Evolutionary conservation across 2,329 filamentous ascomycete genomes (phyloP), one percentile per base, ranked within the genome.

Genomic region (Pseudogymnoascus sp.): DNA sequence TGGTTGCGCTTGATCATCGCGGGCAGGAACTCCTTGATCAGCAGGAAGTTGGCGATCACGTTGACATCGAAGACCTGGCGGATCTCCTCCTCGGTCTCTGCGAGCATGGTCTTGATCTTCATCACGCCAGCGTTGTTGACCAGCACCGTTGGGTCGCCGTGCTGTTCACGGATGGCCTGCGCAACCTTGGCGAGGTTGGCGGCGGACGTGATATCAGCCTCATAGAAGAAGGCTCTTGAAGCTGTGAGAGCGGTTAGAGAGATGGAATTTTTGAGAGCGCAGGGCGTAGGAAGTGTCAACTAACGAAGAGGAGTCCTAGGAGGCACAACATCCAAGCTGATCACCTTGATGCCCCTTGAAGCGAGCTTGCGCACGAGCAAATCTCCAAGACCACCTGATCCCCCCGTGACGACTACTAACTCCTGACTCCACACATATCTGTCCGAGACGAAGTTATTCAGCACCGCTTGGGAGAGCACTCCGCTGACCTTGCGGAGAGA

Each of bases 351-450:
- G 1, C 83, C 84, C 61, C 76, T 76, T 68, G 84, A 81, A 1
- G 84, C 85, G 22, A 93, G 78, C 57, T 86, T 72, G 64, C 79
- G 77, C 11, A 87, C 87, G 14, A 90, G 80, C 39, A 80, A 74
- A 33, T 80, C 82, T 6, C 89, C 89, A 67, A 93, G 90, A 0
- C 89, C 89, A 64, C 83, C 83, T 54, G 85, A 83, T 6, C 89
- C 89, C 6, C 89, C 89, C 0, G 89, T 91, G n/a, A 92, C 79
- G 38, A 92, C 76, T 2, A 89, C 86, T 41, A 91, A 76, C 73
- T 91, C 88, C 57, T 79, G 80, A 30, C 77, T 77, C 85, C 87
- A 90, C 18, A 83, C 78, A 71, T 86, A 87, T 28, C 70, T 73
- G 66, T 83, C 80, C n/a, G 67, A 68, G 9, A 70, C 75, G 75